Base-by-base conservation (phyloP, 768 basidiomycete species). In the Kockovaella imperatae region DNA sequence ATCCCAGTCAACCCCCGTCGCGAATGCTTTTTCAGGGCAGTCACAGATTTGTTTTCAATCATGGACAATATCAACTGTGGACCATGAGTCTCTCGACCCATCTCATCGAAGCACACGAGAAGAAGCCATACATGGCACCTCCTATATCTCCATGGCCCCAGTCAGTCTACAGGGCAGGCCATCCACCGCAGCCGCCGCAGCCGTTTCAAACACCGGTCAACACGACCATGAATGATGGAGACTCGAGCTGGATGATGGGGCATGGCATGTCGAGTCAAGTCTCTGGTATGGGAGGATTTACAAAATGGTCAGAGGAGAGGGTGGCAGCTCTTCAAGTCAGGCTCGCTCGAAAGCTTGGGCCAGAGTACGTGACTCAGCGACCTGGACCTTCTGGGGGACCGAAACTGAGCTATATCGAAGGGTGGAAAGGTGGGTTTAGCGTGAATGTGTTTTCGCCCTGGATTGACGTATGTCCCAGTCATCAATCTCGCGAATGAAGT, bases 401-500 rank as follows among this genome's bases (percentile, higher is more conserved):
- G 14, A 95, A 91, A 69, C 74, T 99, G 38, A 90, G 69, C 53
- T 71, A 99, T 64, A 84, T 85, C 1, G 93, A 97, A 67, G 95
- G 93, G 0, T 97, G 93, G 93, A 91, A 88, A 73, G 64, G 72
- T 71, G 17, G 44, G 62, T 47, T 14, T 40, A n/a, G 29, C 2
- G 10, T n/a, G 14, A 29, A 42, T 10, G 20, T 13, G n/a, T 38
- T 35, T 17, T 39, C 20, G 30, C 28, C 14, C 21, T 6, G 38
- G 18, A 11, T 42, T 20, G n/a, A 42, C 23, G 35, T 21, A 38
- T 50, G 40, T 25, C 20, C 18, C 49, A 72, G 83, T 90, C 30
- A 95, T 99, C 71, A 93, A 91, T 64, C 77, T 99, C 20, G 95
- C 93, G 2, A 99, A 99, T 68, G 93, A 99, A 56, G 86, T 97